Conservation (phyloP, 176 grass and related monocot genomes). For the Oropetium thomaeum region DNA sequence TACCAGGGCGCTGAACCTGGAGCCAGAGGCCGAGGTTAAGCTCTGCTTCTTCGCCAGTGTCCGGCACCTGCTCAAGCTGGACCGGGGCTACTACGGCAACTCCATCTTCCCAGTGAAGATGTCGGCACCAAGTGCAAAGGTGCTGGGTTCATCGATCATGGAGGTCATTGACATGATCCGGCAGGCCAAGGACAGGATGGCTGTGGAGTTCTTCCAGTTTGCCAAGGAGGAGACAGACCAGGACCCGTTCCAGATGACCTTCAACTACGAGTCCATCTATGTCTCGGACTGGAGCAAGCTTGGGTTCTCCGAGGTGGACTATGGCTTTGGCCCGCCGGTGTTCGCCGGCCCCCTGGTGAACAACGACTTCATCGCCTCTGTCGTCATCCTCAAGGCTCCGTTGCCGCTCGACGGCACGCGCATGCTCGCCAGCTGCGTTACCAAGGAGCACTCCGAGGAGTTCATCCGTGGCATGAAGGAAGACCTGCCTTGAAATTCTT, state of each 20-base stretch:
- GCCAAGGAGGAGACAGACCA: conserved; percentile 54
- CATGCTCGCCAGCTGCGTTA: conserved; percentile 74
- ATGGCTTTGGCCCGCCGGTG: conserved; percentile 65
- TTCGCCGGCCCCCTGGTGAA: conserved; percentile 67
- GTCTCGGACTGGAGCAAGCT: conserved; percentile 90
- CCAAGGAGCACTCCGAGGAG: conserved; percentile 66
- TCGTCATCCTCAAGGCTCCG: conserved; percentile 71
- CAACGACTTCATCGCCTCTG: conserved; percentile 83
- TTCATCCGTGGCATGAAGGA: conserved; percentile 51
- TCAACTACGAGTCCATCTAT: conserved; percentile 76
- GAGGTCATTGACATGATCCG: conserved; percentile 58
- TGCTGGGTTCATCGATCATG: conserved; percentile 35
- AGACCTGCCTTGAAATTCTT: conserved; percentile 30
- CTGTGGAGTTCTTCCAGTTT: conserved; percentile 57
- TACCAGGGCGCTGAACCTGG: conserved; percentile 48
- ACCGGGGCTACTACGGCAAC: conserved; percentile 65
- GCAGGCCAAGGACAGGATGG: conserved; percentile 54
- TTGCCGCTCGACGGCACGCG: conserved; percentile 62
- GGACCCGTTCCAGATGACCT: conserved; percentile 75
- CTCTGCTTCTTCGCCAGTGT: conserved; percentile 59
- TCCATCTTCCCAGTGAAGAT: conserved; percentile 63
- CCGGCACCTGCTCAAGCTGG: conserved; percentile 54
- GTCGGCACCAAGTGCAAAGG: conserved; percentile 13
- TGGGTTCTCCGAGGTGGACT: conserved; percentile 70
- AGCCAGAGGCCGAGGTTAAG: conserved; percentile 33